These are phyloP conservation scores for Panicum hallii DNA, from an alignment of 202 grass and related monocot species.

Conservation along the genomic window DNA sequence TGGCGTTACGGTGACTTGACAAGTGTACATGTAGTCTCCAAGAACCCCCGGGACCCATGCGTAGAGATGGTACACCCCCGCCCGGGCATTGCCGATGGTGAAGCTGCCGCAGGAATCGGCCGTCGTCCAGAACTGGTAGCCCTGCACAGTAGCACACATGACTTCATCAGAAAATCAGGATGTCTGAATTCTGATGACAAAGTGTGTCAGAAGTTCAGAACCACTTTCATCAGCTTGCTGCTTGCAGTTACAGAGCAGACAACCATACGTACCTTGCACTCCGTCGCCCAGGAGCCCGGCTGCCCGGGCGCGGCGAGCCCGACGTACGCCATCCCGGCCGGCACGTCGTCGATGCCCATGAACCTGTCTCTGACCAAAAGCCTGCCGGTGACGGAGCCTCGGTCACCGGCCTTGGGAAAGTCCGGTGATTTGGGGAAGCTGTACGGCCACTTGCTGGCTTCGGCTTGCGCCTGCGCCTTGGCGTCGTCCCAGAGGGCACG, in stretches of 20 bases:
- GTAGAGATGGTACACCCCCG: slow-evolving; percentile 64
- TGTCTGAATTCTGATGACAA: no score
- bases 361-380: slow-evolving; percentile 55
- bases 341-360: neutral
- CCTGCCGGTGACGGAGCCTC: slow-evolving; percentile 55
- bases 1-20: slow-evolving; percentile 29
- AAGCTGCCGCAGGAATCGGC: slow-evolving; percentile 38
- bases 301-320: slow-evolving; percentile 73
- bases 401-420: slow-evolving; percentile 55
- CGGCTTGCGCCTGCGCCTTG: slow-evolving; percentile 52
- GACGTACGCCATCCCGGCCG: slow-evolving; percentile 39
- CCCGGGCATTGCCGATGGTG: slow-evolving; percentile 44
- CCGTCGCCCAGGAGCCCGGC: slow-evolving; percentile 61
- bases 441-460: slow-evolving; percentile 69
- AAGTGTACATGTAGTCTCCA: slow-evolving; percentile 61
- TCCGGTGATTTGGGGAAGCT: slow-evolving; percentile 58
- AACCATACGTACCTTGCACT: slow-evolving; percentile 46
- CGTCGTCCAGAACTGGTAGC: slow-evolving; percentile 63
- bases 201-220: no score
- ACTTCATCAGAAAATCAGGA: neutral
- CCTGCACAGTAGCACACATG: neutral
- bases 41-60: slow-evolving; percentile 72
- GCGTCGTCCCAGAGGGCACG: slow-evolving; percentile 65
- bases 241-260: neutral
- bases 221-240: neutral